A percentile compares a stretch with the other conserved stretches of the same genome.
Conservation (phyloP, 495 filamentous ascomycete species). For the Aspergillus sclerotioniger region DNA sequence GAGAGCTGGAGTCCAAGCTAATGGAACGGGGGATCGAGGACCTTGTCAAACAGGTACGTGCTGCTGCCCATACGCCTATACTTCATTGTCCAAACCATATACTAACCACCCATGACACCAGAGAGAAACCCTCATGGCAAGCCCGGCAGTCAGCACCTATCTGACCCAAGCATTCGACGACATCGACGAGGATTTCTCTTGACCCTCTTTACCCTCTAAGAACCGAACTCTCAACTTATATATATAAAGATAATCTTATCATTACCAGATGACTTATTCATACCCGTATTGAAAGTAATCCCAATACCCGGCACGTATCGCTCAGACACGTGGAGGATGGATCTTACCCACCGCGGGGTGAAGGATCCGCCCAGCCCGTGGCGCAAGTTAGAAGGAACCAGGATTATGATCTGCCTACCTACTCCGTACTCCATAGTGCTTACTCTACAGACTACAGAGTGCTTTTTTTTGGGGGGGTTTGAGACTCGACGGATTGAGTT, state of each 20-base stretch:
- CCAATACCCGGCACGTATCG: neutral
- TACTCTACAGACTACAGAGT: too few species aligned
- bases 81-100: neutral
- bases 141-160: constrained; percentile 43
- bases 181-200: constrained; percentile 30
- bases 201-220: too few species aligned
- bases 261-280: neutral
- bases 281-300: neutral
- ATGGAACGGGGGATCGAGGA: constrained; percentile 52
- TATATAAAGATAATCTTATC: neutral
- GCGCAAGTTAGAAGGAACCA: too few species aligned
- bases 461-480: too few species aligned
- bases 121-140: constrained; percentile 44
- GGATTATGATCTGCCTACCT: too few species aligned
- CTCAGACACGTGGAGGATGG: neutral
- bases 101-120: constrained; percentile 20
- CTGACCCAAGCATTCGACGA: constrained; percentile 27
- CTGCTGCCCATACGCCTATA: neutral
- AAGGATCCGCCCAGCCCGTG: constrained; percentile 22
- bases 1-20: constrained; percentile 56
- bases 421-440: too few species aligned
- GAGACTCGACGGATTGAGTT: too few species aligned
- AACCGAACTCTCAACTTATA: too few species aligned
- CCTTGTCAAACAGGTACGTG: constrained; percentile 62
- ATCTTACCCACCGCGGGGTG: neutral